phyloP scores from a whole-genome alignment of 495 filamentous ascomycete species.

The Parathielavia hyrcaniae region DNA sequence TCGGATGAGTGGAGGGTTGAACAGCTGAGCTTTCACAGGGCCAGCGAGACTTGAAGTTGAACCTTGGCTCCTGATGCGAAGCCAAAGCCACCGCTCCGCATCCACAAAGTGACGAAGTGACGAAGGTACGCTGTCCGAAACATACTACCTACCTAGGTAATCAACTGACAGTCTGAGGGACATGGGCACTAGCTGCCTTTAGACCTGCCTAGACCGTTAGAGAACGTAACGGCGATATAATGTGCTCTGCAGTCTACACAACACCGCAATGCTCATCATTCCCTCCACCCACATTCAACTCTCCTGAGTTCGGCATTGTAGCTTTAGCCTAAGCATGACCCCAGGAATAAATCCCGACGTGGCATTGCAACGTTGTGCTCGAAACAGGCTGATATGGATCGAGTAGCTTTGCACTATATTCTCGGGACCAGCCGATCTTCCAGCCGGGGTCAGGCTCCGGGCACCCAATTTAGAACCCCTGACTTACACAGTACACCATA shows the following conservation, averaged over 20 bases:
- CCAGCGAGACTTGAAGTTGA: background rate
- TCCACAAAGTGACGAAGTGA: too few species aligned
- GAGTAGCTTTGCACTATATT: background rate
- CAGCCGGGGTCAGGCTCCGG: background rate
- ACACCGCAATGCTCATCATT: background rate
- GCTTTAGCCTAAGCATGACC: background rate
- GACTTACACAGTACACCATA: too few species aligned
- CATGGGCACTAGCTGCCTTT: background rate
- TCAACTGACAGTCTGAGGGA: background rate
- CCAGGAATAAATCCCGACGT: background rate
- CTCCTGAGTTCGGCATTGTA: background rate
- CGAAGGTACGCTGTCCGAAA: background rate
- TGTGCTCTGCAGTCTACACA: too few species aligned
- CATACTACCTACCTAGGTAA: too few species aligned
- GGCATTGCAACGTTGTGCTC: background rate
- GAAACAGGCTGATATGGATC: constrained; percentile 1
- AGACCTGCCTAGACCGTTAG: background rate
- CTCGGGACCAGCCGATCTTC: background rate
- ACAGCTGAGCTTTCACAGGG: too few species aligned
- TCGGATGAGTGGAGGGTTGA: background rate
- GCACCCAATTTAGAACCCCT: background rate
- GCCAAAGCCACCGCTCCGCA: background rate
- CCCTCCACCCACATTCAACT: background rate
- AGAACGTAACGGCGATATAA: background rate
- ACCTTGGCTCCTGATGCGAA: background rate